phyloP scores from a whole-genome alignment of 2,329 filamentous ascomycete genomes.

The Akanthomyces dipterigenus region DNA sequence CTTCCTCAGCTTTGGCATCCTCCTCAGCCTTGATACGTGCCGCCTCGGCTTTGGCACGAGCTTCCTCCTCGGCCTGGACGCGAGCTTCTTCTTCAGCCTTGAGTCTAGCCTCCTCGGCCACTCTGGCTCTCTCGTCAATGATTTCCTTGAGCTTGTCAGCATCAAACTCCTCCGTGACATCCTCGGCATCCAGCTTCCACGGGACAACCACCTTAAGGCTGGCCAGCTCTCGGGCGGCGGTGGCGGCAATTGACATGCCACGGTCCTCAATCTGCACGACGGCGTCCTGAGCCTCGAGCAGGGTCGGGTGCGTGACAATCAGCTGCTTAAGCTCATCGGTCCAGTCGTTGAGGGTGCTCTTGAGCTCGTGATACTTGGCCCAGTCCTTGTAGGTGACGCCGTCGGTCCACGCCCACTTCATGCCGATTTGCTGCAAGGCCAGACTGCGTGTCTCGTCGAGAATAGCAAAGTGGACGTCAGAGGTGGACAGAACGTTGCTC shows the following conservation, averaged over 20 bases:
- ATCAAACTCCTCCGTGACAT: constrained; percentile 73
- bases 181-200: constrained; percentile 74
- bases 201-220: constrained; percentile 75
- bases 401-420: constrained; percentile 94
- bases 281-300: constrained; percentile 60
- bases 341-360: constrained; percentile 77
- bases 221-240: constrained; percentile 71
- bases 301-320: constrained; percentile 64
- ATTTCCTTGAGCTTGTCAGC: constrained; percentile 55
- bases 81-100: constrained; percentile 17
- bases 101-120: constrained; percentile 27
- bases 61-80: constrained; percentile 16
- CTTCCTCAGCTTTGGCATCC: constrained; percentile 18
- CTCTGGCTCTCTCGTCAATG: constrained; percentile 15
- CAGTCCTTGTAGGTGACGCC: constrained; percentile 96
- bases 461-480: constrained; percentile 75
- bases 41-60: constrained; percentile 15
- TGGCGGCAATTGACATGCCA: constrained; percentile 73
- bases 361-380: constrained; percentile 88
- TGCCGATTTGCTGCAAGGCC: constrained; percentile 83
- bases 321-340: constrained; percentile 72
- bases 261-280: constrained; percentile 65
- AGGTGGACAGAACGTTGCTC: constrained; percentile 60
- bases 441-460: constrained; percentile 77
- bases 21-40: constrained; percentile 21